A percentile compares a stretch with the other conserved stretches of the same genome.
These are phyloP conservation scores for Fusarium verticillioides DNA, from an alignment of 2,329 filamentous ascomycete species.

Conservation along the genomic window DNA sequence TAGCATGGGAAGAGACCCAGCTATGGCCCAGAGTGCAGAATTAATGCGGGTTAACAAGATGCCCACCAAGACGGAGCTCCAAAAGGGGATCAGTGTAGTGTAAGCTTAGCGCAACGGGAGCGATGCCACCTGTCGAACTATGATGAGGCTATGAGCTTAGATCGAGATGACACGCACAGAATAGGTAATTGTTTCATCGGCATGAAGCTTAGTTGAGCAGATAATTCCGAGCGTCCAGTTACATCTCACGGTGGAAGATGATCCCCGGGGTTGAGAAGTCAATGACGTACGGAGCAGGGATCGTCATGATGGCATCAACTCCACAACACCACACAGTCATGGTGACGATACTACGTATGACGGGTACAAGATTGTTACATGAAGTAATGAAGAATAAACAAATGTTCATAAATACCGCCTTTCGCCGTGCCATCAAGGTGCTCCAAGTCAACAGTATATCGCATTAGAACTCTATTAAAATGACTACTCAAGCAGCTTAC, in stretches of 20 bases:
- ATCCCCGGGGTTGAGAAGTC: constrained; percentile 19
- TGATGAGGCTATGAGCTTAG: constrained; percentile 10
- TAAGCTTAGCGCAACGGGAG: constrained; percentile 48
- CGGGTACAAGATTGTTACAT: constrained; percentile 3
- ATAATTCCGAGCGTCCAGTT: constrained; percentile 8
- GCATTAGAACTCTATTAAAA: constrained; percentile 9
- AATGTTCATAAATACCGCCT: constrained; percentile 12
- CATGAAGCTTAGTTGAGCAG: constrained; percentile 2
- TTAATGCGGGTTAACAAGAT: constrained; percentile 86
- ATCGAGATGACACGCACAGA: constrained; percentile 27
- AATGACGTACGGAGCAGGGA: constrained; percentile 32
- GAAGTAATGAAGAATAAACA: constrained; percentile 8
- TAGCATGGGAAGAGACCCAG: constrained; percentile 89
- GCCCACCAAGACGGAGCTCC: constrained; percentile 81
- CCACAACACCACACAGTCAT: constrained; percentile 14
- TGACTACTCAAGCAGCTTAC: constrained; percentile 71
- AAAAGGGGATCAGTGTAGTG: constrained; percentile 68
- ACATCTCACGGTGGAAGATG: background rate
- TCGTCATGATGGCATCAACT: constrained; percentile 38
- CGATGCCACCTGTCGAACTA: constrained; percentile 3
- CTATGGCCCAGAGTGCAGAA: constrained; percentile 84
- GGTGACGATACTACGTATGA: constrained; percentile 26
- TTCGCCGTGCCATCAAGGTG: background rate
- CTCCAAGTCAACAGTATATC: background rate
- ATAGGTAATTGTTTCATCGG: constrained; percentile 24